Base-by-base conservation (phyloP, 2,329 filamentous ascomycete genomes). In the Fusarium acutatum region DNA sequence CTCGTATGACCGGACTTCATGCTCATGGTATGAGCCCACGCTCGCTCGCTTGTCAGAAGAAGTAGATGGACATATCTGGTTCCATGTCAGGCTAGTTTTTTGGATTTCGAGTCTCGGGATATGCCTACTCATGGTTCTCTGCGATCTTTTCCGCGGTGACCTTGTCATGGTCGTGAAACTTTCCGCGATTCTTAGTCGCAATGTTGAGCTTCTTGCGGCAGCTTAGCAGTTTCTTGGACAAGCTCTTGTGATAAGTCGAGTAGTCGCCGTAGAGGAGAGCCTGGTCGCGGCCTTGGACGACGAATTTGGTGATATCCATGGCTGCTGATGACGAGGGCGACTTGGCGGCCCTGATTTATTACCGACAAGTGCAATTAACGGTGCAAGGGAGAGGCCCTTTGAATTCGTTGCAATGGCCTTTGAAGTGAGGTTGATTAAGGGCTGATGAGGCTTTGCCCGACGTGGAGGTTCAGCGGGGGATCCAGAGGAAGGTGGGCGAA, bases 1-100 rank as follows among this genome's bases (percentile, higher is more conserved):
- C 93, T 89, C 43, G 93, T 90, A 80, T 97, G 94, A 26, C 90
- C 86, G 8, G 94, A 89, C 83, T 97, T 98, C 88, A 98, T 94
- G 80, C 93, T 91, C 95, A 98, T 97, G 65, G 95, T 96, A 82
- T 97, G 92, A 41, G 96, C 96, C 94, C 95, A 98, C 58, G 95
- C 94, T 73, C 96, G 90, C 85, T 99, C 96, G 69, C 95, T 91
- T 43, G 91, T 93, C 79, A 98, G 90, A 64, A 99, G 88, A 37
- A 96, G 87, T n/a, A 98, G 87, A 75, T 93, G 88, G 54, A 92
- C 89, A 83, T 91, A 94, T 82, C 94, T 97, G 76, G 41, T 65
- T 38, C 6, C 37, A 32, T 57, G 53, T 74, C 64, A 76, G 72
- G 53, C 73, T 59, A 76, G 71, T n/a, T n/a, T 28, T 20, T n/a